phyloP scores from a whole-genome alignment of 2,329 filamentous ascomycete genomes.

The Sporothrix euskadiensis region DNA sequence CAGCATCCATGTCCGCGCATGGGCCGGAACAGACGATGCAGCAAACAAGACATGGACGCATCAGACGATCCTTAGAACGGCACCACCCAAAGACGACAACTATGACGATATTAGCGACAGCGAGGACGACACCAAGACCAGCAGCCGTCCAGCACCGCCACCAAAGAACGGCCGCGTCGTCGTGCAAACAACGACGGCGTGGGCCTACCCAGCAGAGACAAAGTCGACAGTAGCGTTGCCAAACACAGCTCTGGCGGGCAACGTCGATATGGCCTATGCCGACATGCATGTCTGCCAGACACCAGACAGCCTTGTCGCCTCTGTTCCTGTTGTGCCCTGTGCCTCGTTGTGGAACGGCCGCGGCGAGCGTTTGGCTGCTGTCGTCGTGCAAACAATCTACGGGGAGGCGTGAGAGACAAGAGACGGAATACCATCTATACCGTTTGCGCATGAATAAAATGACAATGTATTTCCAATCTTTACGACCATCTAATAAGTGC shows the following conservation, averaged over 20 bases:
- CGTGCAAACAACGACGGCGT: background rate
- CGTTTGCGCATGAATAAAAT: background rate
- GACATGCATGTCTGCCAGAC: conserved; percentile 21
- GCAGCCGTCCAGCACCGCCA: conserved; percentile 7
- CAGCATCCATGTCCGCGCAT: conserved; percentile 6
- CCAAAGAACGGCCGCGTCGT: conserved; percentile 17
- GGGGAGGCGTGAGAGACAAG: background rate
- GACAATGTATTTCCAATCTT: background rate
- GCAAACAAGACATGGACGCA: background rate
- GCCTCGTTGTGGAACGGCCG: conserved; percentile 45
- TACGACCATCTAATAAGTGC: background rate
- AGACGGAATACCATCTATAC: background rate
- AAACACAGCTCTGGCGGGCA: background rate
- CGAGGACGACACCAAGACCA: background rate
- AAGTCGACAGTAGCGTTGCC: background rate
- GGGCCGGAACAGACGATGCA: background rate
- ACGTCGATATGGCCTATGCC: conserved; percentile 29
- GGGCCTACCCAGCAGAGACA: background rate
- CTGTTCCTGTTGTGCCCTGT: conserved; percentile 45
- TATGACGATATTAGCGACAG: conserved; percentile 7
- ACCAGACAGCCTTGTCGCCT: background rate
- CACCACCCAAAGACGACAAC: background rate
- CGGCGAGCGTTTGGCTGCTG: conserved; percentile 42
- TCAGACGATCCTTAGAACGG: conserved; percentile 1
- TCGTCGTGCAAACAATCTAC: conserved; percentile 36